These are phyloP conservation scores for Candida insectalens DNA, from an alignment of 805 yeast species.

Conservation along the genomic window DNA sequence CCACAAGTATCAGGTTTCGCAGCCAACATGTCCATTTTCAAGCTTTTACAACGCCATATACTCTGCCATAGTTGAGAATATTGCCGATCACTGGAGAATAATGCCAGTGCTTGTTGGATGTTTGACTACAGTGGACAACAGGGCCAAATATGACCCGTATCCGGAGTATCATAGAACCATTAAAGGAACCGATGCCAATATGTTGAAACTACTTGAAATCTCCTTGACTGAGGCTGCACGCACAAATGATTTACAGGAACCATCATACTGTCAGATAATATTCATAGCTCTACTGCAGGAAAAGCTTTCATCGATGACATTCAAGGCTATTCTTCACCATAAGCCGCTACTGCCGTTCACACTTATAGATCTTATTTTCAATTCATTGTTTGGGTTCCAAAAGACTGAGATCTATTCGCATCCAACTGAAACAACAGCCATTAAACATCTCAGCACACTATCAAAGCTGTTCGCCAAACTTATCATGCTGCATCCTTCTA, in stretches of 20 bases:
- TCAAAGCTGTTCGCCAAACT: slow-evolving; percentile 28
- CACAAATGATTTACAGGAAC: too few relatives aligned
- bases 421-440: slow-evolving; percentile 25
- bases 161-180: slow-evolving; percentile 18
- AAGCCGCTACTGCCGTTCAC: slow-evolving; percentile 11
- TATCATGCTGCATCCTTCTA: slow-evolving; percentile 8
- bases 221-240: slow-evolving; percentile 2
- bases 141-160: slow-evolving; percentile 14
- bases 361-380: slow-evolving; percentile 10
- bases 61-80: slow-evolving; percentile 1
- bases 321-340: slow-evolving; percentile 4
- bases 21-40: slow-evolving; percentile 37
- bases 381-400: slow-evolving; percentile 14
- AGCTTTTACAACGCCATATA: slow-evolving; percentile 27
- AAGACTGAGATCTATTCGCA: slow-evolving; percentile 1
- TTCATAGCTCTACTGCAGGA: slow-evolving; percentile 1
- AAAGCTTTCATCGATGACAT: neutral
- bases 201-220: slow-evolving; percentile 8
- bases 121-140: slow-evolving; percentile 23
- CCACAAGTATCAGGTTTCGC: slow-evolving; percentile 35
- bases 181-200: slow-evolving; percentile 10
- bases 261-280: slow-evolving; percentile 1
- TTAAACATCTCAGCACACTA: slow-evolving; percentile 39
- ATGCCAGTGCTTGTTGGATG: slow-evolving; percentile 40
- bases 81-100: slow-evolving; percentile 30